Evolutionary conservation across 805 yeast genomes (phyloP), one percentile per base, ranked within the genome.

Genomic region (Saccharomycopsis capsularis): DNA sequence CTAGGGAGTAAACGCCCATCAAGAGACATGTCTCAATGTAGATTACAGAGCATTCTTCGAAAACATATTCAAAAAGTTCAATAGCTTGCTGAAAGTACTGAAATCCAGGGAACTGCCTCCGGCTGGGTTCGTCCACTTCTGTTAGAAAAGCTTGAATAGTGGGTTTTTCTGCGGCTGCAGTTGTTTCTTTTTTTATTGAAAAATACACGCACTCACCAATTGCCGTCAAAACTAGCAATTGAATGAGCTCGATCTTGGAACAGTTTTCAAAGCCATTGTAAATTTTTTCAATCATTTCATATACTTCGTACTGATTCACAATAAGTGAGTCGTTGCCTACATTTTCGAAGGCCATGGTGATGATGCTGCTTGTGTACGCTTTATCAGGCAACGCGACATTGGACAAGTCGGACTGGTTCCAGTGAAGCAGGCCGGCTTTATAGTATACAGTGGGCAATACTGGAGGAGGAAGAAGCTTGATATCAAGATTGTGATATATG

Each of bases 1-100:
- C 44, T 9, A 46, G 25, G 4, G 47, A 42, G 23, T 50, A 50
- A 9, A 50, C 19, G 4, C 42, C 40, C 18, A 50, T 47, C 21
- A 50, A 24, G 9, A 50, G 19, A 21, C 36, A n/a, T 3, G 54
- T 43, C 32, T 50, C 51, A 38, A 50, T 32, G 21, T 47, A 50
- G n/a, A 18, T 13, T 9, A 47, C 6, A 22, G 42, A 15, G 29
- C 32, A 21, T 29, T 50, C 51, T 32, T 47, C 51, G 43, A 47
- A 47, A 5, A 11, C 11, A 19, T 50, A 51, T 34, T 46, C 39
- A 29, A 50, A 50, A 6, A 50, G 19, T 16, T 50, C 32, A 11
- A 43, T 27, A 5, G 54, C 51, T 27, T 36, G 27, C 4, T 30
- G 37, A 37, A 47, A 50, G 22, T 37, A 47, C 27, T 16, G 3